Evolutionary conservation across 441 rosid genomes (phyloP).

Genomic region (Pelargonium citronellum): DNA sequence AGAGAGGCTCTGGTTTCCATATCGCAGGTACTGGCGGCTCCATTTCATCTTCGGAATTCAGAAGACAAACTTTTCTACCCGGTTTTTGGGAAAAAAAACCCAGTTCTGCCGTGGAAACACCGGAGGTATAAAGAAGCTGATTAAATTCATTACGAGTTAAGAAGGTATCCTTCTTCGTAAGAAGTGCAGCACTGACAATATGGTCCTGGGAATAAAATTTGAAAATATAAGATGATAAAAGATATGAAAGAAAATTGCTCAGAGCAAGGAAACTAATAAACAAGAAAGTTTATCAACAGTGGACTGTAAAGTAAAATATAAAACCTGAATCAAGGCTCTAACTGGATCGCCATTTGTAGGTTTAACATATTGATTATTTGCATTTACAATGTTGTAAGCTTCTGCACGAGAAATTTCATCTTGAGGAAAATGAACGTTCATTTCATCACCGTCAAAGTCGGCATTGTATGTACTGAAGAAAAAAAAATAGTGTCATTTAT

Average conservation of each 20-base stretch:
- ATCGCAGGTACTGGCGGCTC: slow-evolving; percentile 54
- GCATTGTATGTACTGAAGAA: slow-evolving; percentile 91
- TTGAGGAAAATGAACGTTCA: slow-evolving; percentile 99
- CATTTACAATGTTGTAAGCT: slow-evolving; percentile 98
- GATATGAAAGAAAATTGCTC: slow-evolving; percentile 14
- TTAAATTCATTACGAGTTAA: slow-evolving; percentile 57
- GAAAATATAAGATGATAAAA: slow-evolving; percentile 13
- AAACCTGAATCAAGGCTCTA: slow-evolving; percentile 91
- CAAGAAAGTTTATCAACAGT: slow-evolving; percentile 8
- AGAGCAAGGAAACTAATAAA: slow-evolving; percentile 11
- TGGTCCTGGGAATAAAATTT: slow-evolving; percentile 65
- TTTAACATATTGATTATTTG: slow-evolving; percentile 91
- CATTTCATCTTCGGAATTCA: slow-evolving; percentile 46
- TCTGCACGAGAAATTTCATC: slow-evolving; percentile 99
- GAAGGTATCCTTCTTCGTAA: slow-evolving; percentile 87
- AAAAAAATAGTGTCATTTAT: slow-evolving; percentile 1
- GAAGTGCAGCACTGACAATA: slow-evolving; percentile 78
- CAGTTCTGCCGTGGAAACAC: slow-evolving; percentile 46
- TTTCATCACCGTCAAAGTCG: slow-evolving; percentile 99
- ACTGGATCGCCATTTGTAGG: slow-evolving; percentile 96
- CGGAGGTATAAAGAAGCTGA: slow-evolving; percentile 85
- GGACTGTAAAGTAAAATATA: slow-evolving; percentile 11
- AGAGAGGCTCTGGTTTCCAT: slow-evolving; percentile 81
- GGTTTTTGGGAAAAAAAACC: slow-evolving; percentile 45
- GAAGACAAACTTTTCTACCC: slow-evolving; percentile 60